phyloP scores from a whole-genome alignment of 2,329 filamentous ascomycete genomes.

The Apiospora arundinis region DNA sequence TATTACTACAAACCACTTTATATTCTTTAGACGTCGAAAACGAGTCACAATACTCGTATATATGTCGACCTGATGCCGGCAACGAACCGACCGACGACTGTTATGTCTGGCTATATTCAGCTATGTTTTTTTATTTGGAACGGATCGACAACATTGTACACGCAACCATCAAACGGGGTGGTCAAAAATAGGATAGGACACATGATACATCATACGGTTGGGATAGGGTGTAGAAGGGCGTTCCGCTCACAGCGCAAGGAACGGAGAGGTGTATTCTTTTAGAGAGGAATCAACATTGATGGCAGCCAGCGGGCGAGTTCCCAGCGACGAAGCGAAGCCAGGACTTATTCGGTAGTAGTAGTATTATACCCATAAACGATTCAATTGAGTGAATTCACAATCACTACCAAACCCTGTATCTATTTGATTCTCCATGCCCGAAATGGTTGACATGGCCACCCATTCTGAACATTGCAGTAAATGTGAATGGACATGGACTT shows the following conservation, averaged over 20 bases:
- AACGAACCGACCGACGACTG: constrained; percentile 15
- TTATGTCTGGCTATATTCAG: constrained; percentile 16
- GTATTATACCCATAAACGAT: constrained; percentile 15
- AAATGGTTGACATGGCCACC: background rate
- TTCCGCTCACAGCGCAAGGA: constrained; percentile 10
- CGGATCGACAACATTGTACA: background rate
- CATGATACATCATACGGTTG: background rate
- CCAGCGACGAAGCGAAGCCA: constrained; percentile 9
- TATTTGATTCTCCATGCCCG: background rate
- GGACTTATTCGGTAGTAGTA: constrained; percentile 11
- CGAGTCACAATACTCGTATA: background rate
- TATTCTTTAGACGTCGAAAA: constrained; percentile 1
- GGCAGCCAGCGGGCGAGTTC: constrained; percentile 3
- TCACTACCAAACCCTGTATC: background rate
- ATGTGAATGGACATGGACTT: too few species aligned
- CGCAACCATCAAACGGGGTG: constrained; percentile 7
- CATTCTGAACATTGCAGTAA: too few species aligned
- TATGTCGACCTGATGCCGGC: constrained; percentile 5
- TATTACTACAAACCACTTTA: constrained; percentile 16
- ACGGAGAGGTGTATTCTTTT: background rate
- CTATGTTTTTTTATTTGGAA: background rate
- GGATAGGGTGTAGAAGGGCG: constrained; percentile 9
- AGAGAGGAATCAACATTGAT: background rate
- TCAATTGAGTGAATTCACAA: background rate
- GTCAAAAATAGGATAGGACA: background rate